A percentile compares a stretch with the other conserved stretches of the same genome.
Evolutionary conservation across 129 eudicot species (phyloP).

Genomic region (Flaveria bidentis): DNA sequence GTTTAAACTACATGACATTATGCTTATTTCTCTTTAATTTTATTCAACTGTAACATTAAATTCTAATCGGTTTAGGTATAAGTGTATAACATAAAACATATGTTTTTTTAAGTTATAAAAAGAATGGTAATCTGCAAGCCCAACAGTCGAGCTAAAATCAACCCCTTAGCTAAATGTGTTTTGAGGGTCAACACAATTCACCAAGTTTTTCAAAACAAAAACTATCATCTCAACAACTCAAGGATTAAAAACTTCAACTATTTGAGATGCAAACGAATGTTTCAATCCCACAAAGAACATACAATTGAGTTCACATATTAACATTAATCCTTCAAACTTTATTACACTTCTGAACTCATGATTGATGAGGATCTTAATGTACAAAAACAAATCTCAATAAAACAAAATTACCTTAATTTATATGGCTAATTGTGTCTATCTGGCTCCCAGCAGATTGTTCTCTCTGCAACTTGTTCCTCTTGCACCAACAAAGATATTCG

Average conservation of each 20-base stretch:
- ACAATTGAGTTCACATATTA: not conserved
- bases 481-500: conserved; percentile 76
- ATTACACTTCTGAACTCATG: conserved; percentile 26
- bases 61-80: too few species aligned
- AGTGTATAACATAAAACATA: too few species aligned
- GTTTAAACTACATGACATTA: too few species aligned
- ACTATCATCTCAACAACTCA: not conserved
- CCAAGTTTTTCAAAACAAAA: not conserved
- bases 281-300: conserved; percentile 1
- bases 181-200: not conserved
- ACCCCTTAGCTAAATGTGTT: too few species aligned
- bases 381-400: conserved; percentile 15
- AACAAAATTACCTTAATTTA: conserved; percentile 26
- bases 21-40: too few species aligned
- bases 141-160: too few species aligned
- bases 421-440: conserved; percentile 25
- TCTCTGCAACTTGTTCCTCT: conserved; percentile 39
- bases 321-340: not conserved
- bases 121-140: too few species aligned
- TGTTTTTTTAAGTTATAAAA: too few species aligned
- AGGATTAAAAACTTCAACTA: not conserved
- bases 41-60: too few species aligned
- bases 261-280: not conserved
- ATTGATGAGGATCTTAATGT: conserved; percentile 28
- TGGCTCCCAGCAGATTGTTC: conserved; percentile 39